Evolutionary conservation across 371 early-diverging fungal genomes (phyloP), one percentile per base, ranked within the genome.

Genomic region (Mucor racemosus): DNA sequence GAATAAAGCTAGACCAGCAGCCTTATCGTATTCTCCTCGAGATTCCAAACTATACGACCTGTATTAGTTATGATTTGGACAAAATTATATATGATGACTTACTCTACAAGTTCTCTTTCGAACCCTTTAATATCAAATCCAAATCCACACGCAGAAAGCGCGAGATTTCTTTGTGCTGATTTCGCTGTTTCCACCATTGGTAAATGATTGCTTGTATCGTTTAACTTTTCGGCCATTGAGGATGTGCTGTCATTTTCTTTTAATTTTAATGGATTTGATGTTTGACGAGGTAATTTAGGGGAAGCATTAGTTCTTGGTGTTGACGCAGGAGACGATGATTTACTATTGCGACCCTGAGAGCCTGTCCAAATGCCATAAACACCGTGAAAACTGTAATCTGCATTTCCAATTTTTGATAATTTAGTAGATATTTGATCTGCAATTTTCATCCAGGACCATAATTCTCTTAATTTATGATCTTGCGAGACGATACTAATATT

Each of bases 1-100:
- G 60, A 98, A 93, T 53, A 98, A 84, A 5, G 95, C 93, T 84
- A 89, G 86, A 14, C 87, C 94, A 7, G 97, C 96, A 4, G 96
- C 95, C 48, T 88, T 87, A 66, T 93, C 95, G 72, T 80, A 92
- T 58, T 92, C 84, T 7, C 86, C 88, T 9, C 73, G 75, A 21
- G 68, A 60, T 69, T 96, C 94, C 60, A 95, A 71, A 50, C 91
- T 87, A 68, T 39, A 19, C 34, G 14, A 38, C 6, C 5, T 42
- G 5, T 1, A 57, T 44, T 64, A 7, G 40, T n/a, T 50, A 41
- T 31, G 5, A 21, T 31, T 10, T 58, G 19, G 40, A 58, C 14
- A 19, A 34, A 36, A 15, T 60, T 11, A 26, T 55, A 34, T 17
- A 19, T 40, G 14, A 9, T 14, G 14, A 48, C 69, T 70, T 79